These are phyloP conservation scores for Paramecium sexaurelia DNA, from an alignment of 73 alveolate species.

Conservation along the genomic window DNA sequence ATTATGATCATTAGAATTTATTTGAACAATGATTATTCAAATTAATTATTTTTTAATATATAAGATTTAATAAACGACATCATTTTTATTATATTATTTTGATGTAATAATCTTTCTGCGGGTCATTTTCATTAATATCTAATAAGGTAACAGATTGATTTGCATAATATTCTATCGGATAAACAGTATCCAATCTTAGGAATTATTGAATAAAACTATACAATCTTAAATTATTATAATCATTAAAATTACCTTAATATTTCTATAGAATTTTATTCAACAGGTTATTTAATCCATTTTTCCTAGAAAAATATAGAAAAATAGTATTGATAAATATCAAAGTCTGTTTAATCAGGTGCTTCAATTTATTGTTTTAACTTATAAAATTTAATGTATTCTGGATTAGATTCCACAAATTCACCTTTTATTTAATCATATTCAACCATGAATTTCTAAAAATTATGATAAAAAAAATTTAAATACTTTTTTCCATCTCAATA, in stretches of 20 bases:
- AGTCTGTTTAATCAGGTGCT: not conserved
- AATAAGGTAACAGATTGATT: not conserved
- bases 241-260: not conserved
- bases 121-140: not conserved
- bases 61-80: not conserved
- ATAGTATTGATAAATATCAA: not conserved
- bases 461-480: not conserved
- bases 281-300: not conserved
- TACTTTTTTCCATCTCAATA: not conserved
- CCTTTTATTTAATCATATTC: not conserved
- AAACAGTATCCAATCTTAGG: not conserved
- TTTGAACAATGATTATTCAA: not conserved
- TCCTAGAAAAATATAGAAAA: not conserved
- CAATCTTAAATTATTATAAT: not conserved
- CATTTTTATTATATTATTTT: not conserved
- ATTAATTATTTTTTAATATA: not conserved
- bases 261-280: not conserved
- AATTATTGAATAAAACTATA: not conserved
- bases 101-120: not conserved
- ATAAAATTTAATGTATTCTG: not conserved
- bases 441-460: not conserved
- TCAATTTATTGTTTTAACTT: not conserved
- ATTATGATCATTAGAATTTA: not conserved
- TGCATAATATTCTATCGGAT: not conserved
- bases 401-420: not conserved